These are phyloP conservation scores for Gardenia jasminoides DNA, from an alignment of 257 asterid genomes.

Conservation along the genomic window DNA sequence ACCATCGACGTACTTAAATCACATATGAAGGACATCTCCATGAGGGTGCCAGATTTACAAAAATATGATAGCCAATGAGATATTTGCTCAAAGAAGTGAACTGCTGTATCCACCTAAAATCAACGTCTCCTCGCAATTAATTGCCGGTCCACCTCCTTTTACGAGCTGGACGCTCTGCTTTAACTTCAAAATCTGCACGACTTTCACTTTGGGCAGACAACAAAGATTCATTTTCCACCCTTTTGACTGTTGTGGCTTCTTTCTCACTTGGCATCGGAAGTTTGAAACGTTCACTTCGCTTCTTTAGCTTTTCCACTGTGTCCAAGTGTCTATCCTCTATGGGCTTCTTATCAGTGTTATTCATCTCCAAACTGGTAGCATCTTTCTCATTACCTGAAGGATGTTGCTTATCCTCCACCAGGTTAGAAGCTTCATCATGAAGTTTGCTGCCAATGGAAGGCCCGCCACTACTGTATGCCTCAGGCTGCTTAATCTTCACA, in stretches of 20 bases:
- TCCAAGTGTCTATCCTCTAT: slow-evolving; percentile 79
- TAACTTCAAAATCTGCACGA: slow-evolving; percentile 61
- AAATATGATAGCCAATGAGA: background rate
- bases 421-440: slow-evolving; percentile 42
- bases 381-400: slow-evolving; percentile 42
- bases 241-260: slow-evolving; percentile 49
- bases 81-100: slow-evolving; percentile 8
- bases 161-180: slow-evolving; percentile 90
- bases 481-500: slow-evolving; percentile 43
- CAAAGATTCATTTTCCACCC: slow-evolving; percentile 53
- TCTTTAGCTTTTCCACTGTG: slow-evolving; percentile 87
- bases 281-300: slow-evolving; percentile 89
- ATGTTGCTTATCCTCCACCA: slow-evolving; percentile 46
- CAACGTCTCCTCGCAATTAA: slow-evolving; percentile 14
- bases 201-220: slow-evolving; percentile 47
- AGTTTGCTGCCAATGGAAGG: slow-evolving; percentile 29
- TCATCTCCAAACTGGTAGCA: slow-evolving; percentile 32
- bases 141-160: slow-evolving; percentile 94
- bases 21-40: background rate
- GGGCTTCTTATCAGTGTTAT: slow-evolving; percentile 36
- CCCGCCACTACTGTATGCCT: slow-evolving; percentile 24
- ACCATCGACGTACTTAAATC: background rate
- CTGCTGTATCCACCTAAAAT: background rate
- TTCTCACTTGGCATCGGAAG: slow-evolving; percentile 94
- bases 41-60: background rate